These are phyloP conservation scores for Boletales sp. DNA, from an alignment of 768 basidiomycete species.

Conservation along the genomic window DNA sequence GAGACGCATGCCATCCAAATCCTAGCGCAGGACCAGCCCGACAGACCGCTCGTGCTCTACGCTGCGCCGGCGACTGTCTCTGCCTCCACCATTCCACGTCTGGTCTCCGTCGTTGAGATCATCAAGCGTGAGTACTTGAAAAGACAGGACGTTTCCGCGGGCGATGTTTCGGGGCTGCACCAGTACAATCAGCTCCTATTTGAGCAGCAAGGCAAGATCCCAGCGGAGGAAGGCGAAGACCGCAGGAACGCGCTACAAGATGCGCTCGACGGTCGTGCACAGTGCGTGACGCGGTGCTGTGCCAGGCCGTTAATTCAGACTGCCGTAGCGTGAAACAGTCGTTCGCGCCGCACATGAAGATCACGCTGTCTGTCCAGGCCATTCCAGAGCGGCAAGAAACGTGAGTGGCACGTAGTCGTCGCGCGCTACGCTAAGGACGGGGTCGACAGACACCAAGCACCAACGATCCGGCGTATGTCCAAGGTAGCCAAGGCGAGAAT, in stretches of 20 bases:
- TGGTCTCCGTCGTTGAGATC: slow-evolving; percentile 79
- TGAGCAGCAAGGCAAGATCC: slow-evolving; percentile 28
- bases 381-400: slow-evolving; percentile 34
- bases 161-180: slow-evolving; percentile 53
- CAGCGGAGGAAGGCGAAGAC: slow-evolving; percentile 34
- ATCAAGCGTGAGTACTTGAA: slow-evolving; percentile 79
- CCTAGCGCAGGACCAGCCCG: slow-evolving; percentile 41
- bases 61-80: slow-evolving; percentile 46
- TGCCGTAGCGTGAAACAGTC: slow-evolving; percentile 46
- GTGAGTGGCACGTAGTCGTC: slow-evolving; percentile 30
- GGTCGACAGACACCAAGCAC: slow-evolving; percentile 51
- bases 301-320: neutral
- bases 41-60: slow-evolving; percentile 52
- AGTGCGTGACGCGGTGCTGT: slow-evolving; percentile 40
- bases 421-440: slow-evolving; percentile 8
- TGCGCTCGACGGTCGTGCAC: slow-evolving; percentile 56
- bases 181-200: slow-evolving; percentile 74
- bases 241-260: slow-evolving; percentile 24
- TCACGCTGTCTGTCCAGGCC: slow-evolving; percentile 54
- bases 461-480: slow-evolving; percentile 48
- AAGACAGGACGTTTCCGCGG: slow-evolving; percentile 40
- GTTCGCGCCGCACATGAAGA: slow-evolving; percentile 64
- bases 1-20: slow-evolving; percentile 3
- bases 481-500: slow-evolving; percentile 55
- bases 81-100: slow-evolving; percentile 47